Evolutionary conservation across 306 rosid genomes (phyloP).

Genomic region (Ammopiptanthus mongolicus): DNA sequence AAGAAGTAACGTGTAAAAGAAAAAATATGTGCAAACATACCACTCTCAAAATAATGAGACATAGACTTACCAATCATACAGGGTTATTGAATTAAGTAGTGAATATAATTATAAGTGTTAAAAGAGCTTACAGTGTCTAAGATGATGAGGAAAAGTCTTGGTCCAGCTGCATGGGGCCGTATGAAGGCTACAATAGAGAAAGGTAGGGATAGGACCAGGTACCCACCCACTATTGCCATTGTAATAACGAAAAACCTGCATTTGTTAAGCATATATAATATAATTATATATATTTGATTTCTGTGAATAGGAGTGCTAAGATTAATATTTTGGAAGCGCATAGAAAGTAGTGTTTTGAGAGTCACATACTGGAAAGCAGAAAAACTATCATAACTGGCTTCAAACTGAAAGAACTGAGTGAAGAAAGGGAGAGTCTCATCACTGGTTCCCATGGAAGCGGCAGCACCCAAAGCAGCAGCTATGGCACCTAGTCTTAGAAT

Average conservation of each 20-base stretch:
- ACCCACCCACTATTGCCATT: conserved; percentile 61
- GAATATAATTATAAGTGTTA: too few species aligned
- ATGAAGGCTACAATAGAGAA: conserved; percentile 66
- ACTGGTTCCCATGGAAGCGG: conserved; percentile 73
- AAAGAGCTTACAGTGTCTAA: conserved; percentile 54
- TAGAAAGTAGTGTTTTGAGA: background rate
- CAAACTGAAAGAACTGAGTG: conserved; percentile 88
- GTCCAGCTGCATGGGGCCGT: conserved; percentile 61
- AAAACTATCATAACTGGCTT: conserved; percentile 77
- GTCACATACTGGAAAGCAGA: conserved; percentile 65
- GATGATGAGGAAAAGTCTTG: conserved; percentile 54
- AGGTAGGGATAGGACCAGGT: conserved; percentile 74
- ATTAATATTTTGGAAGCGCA: background rate
- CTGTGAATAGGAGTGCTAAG: background rate
- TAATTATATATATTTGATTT: background rate
- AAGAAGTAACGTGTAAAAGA: too few species aligned
- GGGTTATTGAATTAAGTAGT: background rate
- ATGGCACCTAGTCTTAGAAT: conserved; percentile 71
- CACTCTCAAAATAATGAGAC: too few species aligned
- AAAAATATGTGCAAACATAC: too few species aligned
- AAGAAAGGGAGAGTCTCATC: conserved; percentile 83
- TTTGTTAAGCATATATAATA: background rate
- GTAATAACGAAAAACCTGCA: conserved; percentile 77
- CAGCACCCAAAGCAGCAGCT: conserved; percentile 54
- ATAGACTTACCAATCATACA: background rate